Evolutionary conservation across 2,329 filamentous ascomycete species (phyloP).

Genomic region (Fusarium sp.): DNA sequence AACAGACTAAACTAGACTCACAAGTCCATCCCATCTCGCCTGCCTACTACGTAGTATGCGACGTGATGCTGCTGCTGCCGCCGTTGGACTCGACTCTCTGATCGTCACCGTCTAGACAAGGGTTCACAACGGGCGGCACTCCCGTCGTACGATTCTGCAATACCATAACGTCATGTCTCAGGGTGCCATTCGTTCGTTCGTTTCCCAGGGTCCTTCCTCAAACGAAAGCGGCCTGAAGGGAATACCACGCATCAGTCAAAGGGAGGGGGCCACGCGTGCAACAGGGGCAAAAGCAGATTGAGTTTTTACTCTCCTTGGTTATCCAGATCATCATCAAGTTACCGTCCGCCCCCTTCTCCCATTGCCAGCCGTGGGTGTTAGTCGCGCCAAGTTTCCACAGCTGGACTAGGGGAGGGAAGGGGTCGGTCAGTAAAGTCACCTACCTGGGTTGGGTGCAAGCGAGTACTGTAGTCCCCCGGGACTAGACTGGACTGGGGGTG

Average conservation of each 20-base stretch:
- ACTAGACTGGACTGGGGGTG: background rate
- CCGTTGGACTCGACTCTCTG: constrained; percentile 6
- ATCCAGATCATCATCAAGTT: constrained; percentile 27
- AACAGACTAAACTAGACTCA: background rate
- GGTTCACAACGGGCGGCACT: background rate
- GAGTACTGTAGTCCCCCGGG: background rate
- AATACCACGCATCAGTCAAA: background rate
- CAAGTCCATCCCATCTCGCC: background rate
- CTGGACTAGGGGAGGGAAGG: background rate
- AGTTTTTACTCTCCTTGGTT: constrained; percentile 10
- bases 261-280: background rate
- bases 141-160: constrained; percentile 36
- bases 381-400: background rate
- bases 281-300: background rate
- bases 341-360: too few species aligned
- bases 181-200: background rate
- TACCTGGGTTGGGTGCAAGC: background rate
- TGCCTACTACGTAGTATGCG: constrained; percentile 2
- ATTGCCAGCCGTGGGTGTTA: background rate
- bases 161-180: constrained; percentile 32
- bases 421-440: constrained; percentile 11
- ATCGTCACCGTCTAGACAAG: constrained; percentile 14
- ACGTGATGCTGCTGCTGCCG: constrained; percentile 13
- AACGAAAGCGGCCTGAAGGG: background rate
- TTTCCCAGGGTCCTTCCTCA: constrained; percentile 4